Conservation (phyloP, 352 stramenopile species). For the Phytopythium aichiense region DNA sequence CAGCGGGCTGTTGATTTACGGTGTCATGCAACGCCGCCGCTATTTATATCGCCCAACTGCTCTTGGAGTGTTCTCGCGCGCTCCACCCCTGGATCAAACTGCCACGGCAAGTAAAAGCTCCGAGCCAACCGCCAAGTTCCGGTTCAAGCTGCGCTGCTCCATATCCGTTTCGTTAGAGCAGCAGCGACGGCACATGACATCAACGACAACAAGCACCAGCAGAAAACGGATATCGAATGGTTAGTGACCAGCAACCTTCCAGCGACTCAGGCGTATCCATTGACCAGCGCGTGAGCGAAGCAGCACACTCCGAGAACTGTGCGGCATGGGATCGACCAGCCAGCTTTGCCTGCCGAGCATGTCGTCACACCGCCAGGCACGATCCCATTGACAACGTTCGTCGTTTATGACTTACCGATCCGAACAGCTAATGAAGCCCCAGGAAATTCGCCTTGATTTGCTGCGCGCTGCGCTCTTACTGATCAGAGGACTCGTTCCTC, state of each 20-base stretch:
- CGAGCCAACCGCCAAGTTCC: constrained; percentile 4
- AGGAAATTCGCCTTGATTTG: neutral
- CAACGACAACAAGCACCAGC: neutral
- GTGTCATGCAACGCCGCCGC: neutral
- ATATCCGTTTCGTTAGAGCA: neutral
- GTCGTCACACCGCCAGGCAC: neutral
- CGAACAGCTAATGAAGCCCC: neutral
- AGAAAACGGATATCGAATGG: neutral
- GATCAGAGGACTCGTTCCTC: constrained; percentile 18
- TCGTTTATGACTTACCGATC: neutral
- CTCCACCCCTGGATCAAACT: neutral
- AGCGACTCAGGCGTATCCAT: neutral
- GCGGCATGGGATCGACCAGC: neutral
- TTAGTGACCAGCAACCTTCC: neutral
- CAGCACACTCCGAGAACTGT: constrained; percentile 1
- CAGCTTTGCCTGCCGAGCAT: neutral
- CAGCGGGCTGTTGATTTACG: constrained; percentile 1
- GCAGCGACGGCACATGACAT: neutral
- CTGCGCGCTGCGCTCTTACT: neutral
- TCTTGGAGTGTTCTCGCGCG: neutral
- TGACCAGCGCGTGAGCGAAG: neutral
- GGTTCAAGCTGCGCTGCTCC: neutral
- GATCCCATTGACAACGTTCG: neutral
- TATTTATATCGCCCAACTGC: constrained; percentile 8
- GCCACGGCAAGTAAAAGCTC: neutral